phyloP scores from a whole-genome alignment of 2,329 filamentous ascomycete species.

The Calonectria hawksworthii region DNA sequence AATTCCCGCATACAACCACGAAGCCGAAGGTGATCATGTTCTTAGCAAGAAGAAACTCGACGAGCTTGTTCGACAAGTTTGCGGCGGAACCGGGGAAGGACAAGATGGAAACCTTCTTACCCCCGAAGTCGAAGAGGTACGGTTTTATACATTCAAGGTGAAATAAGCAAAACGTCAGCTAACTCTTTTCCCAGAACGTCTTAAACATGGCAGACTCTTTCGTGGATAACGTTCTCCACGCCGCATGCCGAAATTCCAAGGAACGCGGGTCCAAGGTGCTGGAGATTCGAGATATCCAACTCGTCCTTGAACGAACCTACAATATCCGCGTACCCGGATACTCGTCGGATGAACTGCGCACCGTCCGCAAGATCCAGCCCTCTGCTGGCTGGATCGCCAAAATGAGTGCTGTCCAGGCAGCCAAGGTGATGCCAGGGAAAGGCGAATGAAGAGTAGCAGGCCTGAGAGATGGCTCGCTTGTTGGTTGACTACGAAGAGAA shows the following conservation, averaged over 20 bases:
- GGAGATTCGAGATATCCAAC: constrained; percentile 88
- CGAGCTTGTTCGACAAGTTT: constrained; percentile 94
- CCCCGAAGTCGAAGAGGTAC: constrained; percentile 95
- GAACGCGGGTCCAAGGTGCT: constrained; percentile 91
- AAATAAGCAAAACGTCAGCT: constrained; percentile 31
- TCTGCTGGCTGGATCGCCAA: constrained; percentile 93
- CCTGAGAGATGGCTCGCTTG: background rate
- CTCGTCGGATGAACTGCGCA: constrained; percentile 92
- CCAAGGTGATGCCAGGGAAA: constrained; percentile 81
- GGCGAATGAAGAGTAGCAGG: constrained; percentile 57
- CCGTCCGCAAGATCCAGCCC: constrained; percentile 93
- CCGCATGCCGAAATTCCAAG: constrained; percentile 92
- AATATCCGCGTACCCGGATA: constrained; percentile 96
- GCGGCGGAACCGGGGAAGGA: constrained; percentile 81
- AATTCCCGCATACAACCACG: constrained; percentile 86
- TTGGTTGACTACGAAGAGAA: background rate
- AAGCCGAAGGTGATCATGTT: constrained; percentile 92
- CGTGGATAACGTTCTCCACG: constrained; percentile 89
- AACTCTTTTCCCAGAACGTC: constrained; percentile 73
- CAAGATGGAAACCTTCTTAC: constrained; percentile 83
- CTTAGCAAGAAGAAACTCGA: constrained; percentile 99
- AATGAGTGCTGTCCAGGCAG: constrained; percentile 96
- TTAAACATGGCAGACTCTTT: constrained; percentile 94
- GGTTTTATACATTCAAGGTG: constrained; percentile 38
- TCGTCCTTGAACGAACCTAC: constrained; percentile 86